A percentile compares a stretch with the other conserved stretches of the same genome.
Evolutionary conservation across 768 basidiomycete genomes (phyloP).

Genomic region (Phylloporus rhodoxanthus): DNA sequence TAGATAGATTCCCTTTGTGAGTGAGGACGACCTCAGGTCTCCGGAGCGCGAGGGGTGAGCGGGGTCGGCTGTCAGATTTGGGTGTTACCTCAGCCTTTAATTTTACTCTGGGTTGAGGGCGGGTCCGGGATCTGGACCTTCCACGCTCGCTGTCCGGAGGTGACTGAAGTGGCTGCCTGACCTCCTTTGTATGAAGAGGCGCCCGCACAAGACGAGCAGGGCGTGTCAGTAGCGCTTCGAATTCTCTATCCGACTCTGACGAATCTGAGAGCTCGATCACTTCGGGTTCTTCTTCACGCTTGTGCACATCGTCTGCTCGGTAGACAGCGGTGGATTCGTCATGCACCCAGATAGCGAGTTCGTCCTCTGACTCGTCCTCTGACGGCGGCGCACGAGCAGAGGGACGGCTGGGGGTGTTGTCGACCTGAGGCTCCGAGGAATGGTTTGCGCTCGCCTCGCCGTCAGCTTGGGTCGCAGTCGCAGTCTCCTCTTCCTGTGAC

Average conservation of each 20-base stretch:
- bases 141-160: conserved; percentile 14
- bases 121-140: conserved; percentile 8
- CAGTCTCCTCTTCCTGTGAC: conserved; percentile 7
- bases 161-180: conserved; percentile 10
- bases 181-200: conserved; percentile 5
- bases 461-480: conserved; percentile 2
- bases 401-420: conserved; percentile 16
- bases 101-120: conserved; percentile 3
- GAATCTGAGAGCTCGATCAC: conserved; percentile 23
- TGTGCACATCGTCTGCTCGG: conserved; percentile 9
- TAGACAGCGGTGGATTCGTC: conserved; percentile 40
- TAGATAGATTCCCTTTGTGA: conserved; percentile 4
- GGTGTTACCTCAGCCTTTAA: background rate
- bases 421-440: conserved; percentile 2
- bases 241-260: conserved; percentile 28
- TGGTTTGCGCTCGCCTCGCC: conserved; percentile 2
- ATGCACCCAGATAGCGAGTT: conserved; percentile 38
- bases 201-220: conserved; percentile 14
- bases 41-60: background rate
- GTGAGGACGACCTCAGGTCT: conserved; percentile 10
- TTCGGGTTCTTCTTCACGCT: conserved; percentile 13
- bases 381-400: conserved; percentile 4
- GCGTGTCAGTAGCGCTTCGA: conserved; percentile 21
- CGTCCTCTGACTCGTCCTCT: conserved; percentile 43
- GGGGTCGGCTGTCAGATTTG: conserved; percentile 3